Evolutionary conservation across 805 yeast species (phyloP).

Genomic region (Candida succiphila): DNA sequence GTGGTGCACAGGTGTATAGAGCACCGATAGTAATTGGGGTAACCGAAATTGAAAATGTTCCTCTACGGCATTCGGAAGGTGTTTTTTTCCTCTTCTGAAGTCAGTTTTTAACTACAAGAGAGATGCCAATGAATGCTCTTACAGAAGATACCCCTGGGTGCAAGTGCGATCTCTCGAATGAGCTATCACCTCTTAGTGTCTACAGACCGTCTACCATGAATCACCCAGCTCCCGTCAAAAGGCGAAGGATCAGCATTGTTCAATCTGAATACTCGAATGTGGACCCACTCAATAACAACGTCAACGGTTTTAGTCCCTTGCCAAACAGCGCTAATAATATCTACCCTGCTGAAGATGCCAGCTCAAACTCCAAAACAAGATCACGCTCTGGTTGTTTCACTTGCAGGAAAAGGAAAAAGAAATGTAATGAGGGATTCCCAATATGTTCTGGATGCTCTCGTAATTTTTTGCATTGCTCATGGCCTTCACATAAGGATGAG

Average conservation of each 20-base stretch:
- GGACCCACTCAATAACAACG: neutral
- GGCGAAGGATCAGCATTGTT: constrained; percentile 1
- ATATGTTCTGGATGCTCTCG: constrained; percentile 25
- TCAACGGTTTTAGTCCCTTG: neutral
- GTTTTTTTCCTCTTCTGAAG: too few species aligned
- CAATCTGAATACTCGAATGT: constrained; percentile 1
- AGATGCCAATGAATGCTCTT: too few species aligned
- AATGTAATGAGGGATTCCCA: constrained; percentile 24
- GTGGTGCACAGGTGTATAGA: too few species aligned
- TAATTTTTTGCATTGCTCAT: constrained; percentile 22
- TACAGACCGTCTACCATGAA: too few species aligned
- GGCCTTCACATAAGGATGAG: constrained; percentile 18
- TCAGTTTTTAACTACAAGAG: too few species aligned
- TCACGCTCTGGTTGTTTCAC: constrained; percentile 27
- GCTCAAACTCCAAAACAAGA: constrained; percentile 12
- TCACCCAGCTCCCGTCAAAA: neutral
- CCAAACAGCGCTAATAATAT: neutral
- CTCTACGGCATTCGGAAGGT: too few species aligned
- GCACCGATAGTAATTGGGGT: too few species aligned
- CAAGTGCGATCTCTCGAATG: too few species aligned
- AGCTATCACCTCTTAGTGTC: too few species aligned
- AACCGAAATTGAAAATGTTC: too few species aligned
- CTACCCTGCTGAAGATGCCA: too few species aligned
- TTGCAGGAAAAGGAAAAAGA: constrained; percentile 27
- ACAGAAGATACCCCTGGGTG: too few species aligned